phyloP scores from a whole-genome alignment of 192 early-diverging fungal species.

The Backusella macrospora region DNA sequence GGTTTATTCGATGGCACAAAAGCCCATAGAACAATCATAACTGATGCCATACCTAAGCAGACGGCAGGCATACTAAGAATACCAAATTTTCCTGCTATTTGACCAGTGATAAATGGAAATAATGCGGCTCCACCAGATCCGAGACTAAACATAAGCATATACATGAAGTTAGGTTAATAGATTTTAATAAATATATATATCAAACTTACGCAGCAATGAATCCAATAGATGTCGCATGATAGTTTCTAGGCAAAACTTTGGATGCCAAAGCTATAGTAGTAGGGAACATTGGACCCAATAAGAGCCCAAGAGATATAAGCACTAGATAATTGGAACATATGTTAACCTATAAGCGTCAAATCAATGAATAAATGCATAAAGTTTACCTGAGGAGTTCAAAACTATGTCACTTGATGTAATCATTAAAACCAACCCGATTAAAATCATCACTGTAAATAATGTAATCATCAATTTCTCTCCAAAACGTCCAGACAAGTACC shows the following conservation, averaged over 20 bases:
- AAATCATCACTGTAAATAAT: slow-evolving; percentile 20
- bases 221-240: slow-evolving; percentile 40
- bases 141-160: slow-evolving; percentile 18
- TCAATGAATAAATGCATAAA: background rate
- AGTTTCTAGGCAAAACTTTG: slow-evolving; percentile 26
- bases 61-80: slow-evolving; percentile 25
- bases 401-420: slow-evolving; percentile 8
- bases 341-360: background rate
- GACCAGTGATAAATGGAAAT: slow-evolving; percentile 37
- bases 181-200: background rate
- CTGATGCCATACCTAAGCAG: slow-evolving; percentile 22
- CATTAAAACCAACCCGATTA: slow-evolving; percentile 17
- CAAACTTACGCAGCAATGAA: slow-evolving; percentile 37
- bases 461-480: slow-evolving; percentile 43
- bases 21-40: slow-evolving; percentile 27
- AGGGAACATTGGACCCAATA: slow-evolving; percentile 39
- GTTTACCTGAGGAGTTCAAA: slow-evolving; percentile 30
- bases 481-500: slow-evolving; percentile 32
- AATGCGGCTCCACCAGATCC: slow-evolving; percentile 35
- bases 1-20: slow-evolving; percentile 21
- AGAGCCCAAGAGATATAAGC: slow-evolving; percentile 24
- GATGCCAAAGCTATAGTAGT: slow-evolving; percentile 36
- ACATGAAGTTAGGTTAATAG: background rate
- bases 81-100: slow-evolving; percentile 31
- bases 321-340: slow-evolving; percentile 1